Evolutionary conservation across 2,329 filamentous ascomycete species (phyloP), one percentile per base, ranked within the genome.

Genomic region (Pseudogymnoascus pannorum): DNA sequence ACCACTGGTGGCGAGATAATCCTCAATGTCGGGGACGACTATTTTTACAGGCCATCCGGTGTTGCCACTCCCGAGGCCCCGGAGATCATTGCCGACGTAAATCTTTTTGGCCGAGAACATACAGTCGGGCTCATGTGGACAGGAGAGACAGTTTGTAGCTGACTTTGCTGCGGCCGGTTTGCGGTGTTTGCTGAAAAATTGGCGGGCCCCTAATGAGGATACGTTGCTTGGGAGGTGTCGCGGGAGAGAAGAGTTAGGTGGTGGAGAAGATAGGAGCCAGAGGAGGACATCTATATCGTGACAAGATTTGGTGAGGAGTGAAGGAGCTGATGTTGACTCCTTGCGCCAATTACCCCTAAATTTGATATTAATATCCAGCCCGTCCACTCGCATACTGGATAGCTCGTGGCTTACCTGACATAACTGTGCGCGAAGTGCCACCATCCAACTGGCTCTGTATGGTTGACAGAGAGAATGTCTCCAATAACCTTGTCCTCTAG

Each of bases 371-470:
- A 35, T 24, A 18, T 58, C 29, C 11, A 1, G 14, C 6, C 7
- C 36, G 3, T 31, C 4, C 31, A 26, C 16, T 5, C 6, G 31
- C 54, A 22, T 9, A 20, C 26, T 35, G 3, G n/a, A 33, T 33
- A 31, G n/a, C 29, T 0, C 29, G 60, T 29, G 29, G 29, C 71
- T 59, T 73, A 81, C 79, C 85, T 84, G 35, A 97, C 93, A 68
- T 93, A 96, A 42, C 87, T 91, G 73, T 96, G 92, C 0, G 88
- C 81, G 72, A 95, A 97, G 73, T 97, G 94, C 91, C 92, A 97
- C 87, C 89, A 96, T 0, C 94, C 94, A 0, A 99, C 87, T 0
- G 94, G 94, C 73, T 97, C 94, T 0, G 91, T 94, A 74, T 97
- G 94, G 65, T 95, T 89, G 38, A 96, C 81, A 38, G 89, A 93